Conservation (phyloP, 345 rosid genomes). For the Cardamine resedifolia region DNA sequence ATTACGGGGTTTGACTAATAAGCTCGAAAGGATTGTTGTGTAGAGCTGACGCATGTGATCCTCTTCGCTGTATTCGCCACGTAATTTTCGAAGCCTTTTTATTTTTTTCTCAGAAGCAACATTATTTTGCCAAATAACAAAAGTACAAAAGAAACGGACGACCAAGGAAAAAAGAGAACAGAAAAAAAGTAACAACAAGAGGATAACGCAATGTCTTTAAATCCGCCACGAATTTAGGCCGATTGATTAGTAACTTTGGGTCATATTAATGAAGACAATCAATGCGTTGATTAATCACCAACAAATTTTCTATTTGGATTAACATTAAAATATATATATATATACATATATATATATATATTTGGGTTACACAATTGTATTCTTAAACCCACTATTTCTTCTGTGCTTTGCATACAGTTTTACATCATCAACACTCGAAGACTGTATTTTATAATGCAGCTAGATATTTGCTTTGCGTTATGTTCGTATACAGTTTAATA, state of each 20-base stretch:
- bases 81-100: not conserved
- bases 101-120: not conserved
- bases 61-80: constrained; percentile 16
- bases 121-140: constrained; percentile 1
- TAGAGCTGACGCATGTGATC: constrained; percentile 27
- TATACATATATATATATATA: too few species aligned
- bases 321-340: too few species aligned
- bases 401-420: too few species aligned
- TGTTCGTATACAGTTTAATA: not conserved
- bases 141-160: not conserved
- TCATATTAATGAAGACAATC: constrained; percentile 12
- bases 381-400: too few species aligned
- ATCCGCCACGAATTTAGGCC: constrained; percentile 31
- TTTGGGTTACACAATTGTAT: not conserved
- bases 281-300: constrained; percentile 11
- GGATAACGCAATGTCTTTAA: constrained; percentile 24
- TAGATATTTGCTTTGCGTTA: not conserved
- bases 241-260: constrained; percentile 18
- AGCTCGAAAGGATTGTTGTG: not conserved
- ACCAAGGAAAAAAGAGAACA: not conserved
- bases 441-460: not conserved
- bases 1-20: constrained; percentile 17
- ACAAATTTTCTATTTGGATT: not conserved
- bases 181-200: constrained; percentile 10
- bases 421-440: not conserved